These are phyloP conservation scores for Xylaria sp. DNA, from an alignment of 2,329 filamentous ascomycete genomes.

Conservation along the genomic window DNA sequence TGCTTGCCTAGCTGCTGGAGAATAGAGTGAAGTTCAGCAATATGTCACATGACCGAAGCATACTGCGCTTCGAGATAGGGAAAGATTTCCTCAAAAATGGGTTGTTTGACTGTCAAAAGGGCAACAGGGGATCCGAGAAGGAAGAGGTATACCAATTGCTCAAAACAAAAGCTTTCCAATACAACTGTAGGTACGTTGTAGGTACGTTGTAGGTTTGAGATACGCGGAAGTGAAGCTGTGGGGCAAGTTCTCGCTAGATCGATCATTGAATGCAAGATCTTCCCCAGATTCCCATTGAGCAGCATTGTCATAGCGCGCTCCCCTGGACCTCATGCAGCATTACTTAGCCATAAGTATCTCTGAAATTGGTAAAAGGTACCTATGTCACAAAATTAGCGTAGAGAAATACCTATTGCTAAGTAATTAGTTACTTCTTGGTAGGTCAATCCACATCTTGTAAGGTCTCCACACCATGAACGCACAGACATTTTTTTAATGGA, in stretches of 20 bases:
- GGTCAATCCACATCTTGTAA: background rate
- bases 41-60: background rate
- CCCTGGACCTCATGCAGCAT: background rate
- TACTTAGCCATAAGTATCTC: background rate
- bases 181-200: background rate
- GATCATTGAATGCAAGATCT: background rate
- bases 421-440: background rate
- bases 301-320: background rate
- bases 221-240: background rate
- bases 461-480: background rate
- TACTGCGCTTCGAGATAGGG: background rate
- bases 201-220: background rate
- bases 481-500: background rate
- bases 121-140: background rate
- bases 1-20: background rate
- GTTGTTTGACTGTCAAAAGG: background rate
- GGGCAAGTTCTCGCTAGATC: background rate
- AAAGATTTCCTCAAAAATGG: background rate
- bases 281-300: background rate
- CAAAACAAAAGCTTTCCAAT: background rate
- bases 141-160: background rate
- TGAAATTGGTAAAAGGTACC: background rate
- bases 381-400: background rate
- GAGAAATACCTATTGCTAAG: background rate
- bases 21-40: background rate